Conservation (phyloP, 2,329 filamentous ascomycete genomes). For the Aspergillus sp. region DNA sequence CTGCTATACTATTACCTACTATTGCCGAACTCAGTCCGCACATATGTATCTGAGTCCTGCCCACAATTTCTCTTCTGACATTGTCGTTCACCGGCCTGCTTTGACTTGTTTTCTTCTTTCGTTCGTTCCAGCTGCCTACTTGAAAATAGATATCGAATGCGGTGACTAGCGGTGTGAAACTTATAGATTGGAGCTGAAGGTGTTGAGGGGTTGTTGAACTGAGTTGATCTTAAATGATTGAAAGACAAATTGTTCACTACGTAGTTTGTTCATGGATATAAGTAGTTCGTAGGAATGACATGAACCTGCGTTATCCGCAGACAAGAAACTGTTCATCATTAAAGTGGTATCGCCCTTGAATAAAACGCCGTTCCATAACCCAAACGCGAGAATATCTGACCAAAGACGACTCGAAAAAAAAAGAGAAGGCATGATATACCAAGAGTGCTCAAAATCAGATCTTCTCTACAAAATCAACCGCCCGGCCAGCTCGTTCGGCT, state of each 20-base stretch:
- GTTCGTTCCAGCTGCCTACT: background rate
- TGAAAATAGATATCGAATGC: conserved; percentile 17
- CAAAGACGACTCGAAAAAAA: conserved; percentile 7
- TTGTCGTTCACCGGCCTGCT: background rate
- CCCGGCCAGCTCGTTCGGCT: conserved; percentile 45
- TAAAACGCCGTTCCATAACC: conserved; percentile 1
- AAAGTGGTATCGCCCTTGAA: conserved; percentile 1
- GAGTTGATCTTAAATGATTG: conserved; percentile 7
- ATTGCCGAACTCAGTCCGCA: background rate
- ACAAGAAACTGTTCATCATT: conserved; percentile 5
- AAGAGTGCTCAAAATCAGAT: background rate
- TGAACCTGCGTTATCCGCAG: background rate
- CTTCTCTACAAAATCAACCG: conserved; percentile 47
- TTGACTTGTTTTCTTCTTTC: conserved; percentile 6
- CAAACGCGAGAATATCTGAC: background rate
- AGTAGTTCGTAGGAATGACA: background rate
- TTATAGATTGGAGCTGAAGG: conserved; percentile 16
- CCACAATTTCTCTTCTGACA: background rate
- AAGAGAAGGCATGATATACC: background rate
- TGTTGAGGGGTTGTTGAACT: conserved; percentile 5
- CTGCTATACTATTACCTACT: conserved; percentile 7
- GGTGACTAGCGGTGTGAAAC: conserved; percentile 15
- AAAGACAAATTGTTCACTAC: background rate
- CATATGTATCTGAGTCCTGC: background rate
- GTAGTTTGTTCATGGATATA: background rate